These are phyloP conservation scores for Metschnikowia henanensis DNA, from an alignment of 805 yeast species.

Conservation along the genomic window DNA sequence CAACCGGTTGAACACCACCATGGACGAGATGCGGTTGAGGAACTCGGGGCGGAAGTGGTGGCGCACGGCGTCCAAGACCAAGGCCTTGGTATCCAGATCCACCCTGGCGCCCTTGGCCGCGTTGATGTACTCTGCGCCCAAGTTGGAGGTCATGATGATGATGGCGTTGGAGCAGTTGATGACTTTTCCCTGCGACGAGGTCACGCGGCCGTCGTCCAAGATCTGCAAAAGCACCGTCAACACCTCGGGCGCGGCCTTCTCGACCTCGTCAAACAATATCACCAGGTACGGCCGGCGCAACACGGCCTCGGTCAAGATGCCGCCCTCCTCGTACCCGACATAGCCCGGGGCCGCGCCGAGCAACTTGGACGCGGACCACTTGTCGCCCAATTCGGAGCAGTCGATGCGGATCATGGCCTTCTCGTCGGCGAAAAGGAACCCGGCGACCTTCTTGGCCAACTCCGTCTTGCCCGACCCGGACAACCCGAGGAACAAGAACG, in stretches of 20 bases:
- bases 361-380: constrained; percentile 92
- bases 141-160: constrained; percentile 94
- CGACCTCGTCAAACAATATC: constrained; percentile 93
- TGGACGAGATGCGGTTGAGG: constrained; percentile 91
- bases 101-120: constrained; percentile 64
- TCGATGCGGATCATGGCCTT: constrained; percentile 97
- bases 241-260: constrained; percentile 98
- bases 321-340: constrained; percentile 97
- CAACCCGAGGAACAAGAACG: constrained; percentile 90
- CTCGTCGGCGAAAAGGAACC: constrained; percentile 93
- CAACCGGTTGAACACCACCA: constrained; percentile 88
- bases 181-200: constrained; percentile 93
- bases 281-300: constrained; percentile 94
- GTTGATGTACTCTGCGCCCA: constrained; percentile 90
- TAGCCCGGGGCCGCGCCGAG: constrained; percentile 96
- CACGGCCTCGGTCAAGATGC: constrained; percentile 89
- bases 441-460: constrained; percentile 94
- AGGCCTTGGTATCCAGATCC: constrained; percentile 64
- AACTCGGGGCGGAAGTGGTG: constrained; percentile 97
- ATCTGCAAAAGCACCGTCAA: constrained; percentile 88
- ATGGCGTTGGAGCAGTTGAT: constrained; percentile 92
- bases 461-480: constrained; percentile 99
- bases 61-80: constrained; percentile 82
- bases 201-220: constrained; percentile 94
- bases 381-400: constrained; percentile 94